Base-by-base conservation (phyloP, 208 protist genomes). In the Crithidia sp. region DNA sequence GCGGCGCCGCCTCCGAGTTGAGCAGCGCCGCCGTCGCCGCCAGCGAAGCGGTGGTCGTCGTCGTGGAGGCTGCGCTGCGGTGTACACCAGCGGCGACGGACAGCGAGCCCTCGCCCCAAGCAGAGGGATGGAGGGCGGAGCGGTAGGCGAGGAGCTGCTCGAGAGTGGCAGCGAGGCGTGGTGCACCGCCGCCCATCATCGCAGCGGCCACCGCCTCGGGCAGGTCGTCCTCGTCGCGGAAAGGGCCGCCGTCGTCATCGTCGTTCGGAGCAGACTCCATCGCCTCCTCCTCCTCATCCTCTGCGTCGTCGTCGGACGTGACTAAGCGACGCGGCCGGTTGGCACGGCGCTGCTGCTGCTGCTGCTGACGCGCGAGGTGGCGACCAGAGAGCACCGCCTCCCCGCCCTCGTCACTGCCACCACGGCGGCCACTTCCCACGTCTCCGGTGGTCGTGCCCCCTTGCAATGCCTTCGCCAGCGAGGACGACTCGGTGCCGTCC, bases 111-210 rank as follows among this genome's bases (percentile, higher is more conserved):
- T 17, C 17, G 7, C 62, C 41, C 9, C 9, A 28, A 2, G 49
- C n/a, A 4, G 62, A 45, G 10, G 49, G n/a, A 50, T 52, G 67
- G 28, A 68, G 1, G 19, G 53, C 40, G 10, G 67, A 44, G 44
- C 28, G 56, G 41, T 58, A 14, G 12, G 39, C 17, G 4, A 74
- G 64, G 13, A 79, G 67, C 67, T 74, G 74, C 45, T 69, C 61
- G 40, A 79, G 39, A 12, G 74, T 79, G n/a, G 63, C 68, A 13
- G 74, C 67, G 9, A 65, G 14, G 12, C 19, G 50, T n/a, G 14
- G 55, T 4, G 44, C 57, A 28, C 28, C 28, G 36, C 54, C 41
- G 49, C n/a, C 37, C 39, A 37, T 8, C 67, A 64, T 17, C 17
- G 67, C 64, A 3, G 67, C 67, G 7, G 49, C 19, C 49, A 74